Evolutionary conservation across 164 flowering plant species (phyloP).

Genomic region (Nelumbo lutea): DNA sequence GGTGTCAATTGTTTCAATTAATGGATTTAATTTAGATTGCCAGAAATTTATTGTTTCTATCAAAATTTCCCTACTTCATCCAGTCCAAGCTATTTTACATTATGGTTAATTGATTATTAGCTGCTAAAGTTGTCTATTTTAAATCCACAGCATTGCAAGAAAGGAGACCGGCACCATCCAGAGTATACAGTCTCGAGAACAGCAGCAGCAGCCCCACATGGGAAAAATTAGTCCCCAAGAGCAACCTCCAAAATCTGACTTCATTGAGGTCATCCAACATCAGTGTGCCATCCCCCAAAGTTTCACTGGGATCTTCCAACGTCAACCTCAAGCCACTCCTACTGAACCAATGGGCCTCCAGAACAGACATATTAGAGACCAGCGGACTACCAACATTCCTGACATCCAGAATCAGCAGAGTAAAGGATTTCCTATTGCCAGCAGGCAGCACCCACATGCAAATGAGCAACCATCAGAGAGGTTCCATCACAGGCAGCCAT

Average conservation of each 20-base stretch:
- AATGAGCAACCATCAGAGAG: neutral
- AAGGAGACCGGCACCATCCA: neutral
- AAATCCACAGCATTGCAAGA: conserved; percentile 7
- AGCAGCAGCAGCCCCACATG: neutral
- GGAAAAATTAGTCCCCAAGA: neutral
- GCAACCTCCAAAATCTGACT: neutral
- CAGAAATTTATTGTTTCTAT: too few relatives aligned
- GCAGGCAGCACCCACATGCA: neutral
- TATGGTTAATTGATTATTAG: too few relatives aligned
- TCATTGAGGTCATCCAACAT: neutral
- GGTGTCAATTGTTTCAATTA: too few relatives aligned
- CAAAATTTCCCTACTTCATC: too few relatives aligned
- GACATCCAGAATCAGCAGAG: conserved; percentile 1
- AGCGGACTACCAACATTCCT: neutral
- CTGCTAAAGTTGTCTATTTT: too few relatives aligned
- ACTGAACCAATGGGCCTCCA: neutral
- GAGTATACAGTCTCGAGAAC: conserved; percentile 4
- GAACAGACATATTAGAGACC: neutral
- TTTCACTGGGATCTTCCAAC: conserved; percentile 3
- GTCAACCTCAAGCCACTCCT: neutral
- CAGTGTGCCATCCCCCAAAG: neutral
- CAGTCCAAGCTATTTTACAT: too few relatives aligned
- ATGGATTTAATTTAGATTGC: too few relatives aligned
- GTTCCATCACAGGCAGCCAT: conserved; percentile 16
- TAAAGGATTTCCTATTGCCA: neutral